Evolutionary conservation across 768 basidiomycete species (phyloP).

Genomic region (Goffeauzyma gilvescens): DNA sequence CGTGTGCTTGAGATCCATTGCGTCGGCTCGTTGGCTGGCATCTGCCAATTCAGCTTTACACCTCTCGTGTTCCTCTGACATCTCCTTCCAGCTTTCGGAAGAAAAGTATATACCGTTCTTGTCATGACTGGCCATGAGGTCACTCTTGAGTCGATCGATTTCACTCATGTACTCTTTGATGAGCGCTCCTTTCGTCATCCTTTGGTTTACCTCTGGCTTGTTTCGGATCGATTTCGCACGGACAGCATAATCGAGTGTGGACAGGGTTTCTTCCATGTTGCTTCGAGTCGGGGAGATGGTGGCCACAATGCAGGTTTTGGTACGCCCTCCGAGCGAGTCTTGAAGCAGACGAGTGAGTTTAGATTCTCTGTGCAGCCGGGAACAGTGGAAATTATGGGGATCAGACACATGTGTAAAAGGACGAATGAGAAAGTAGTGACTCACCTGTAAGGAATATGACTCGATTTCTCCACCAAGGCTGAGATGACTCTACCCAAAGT

Average conservation of each 20-base stretch:
- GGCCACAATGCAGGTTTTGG: constrained; percentile 94
- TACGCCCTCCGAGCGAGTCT: constrained; percentile 94
- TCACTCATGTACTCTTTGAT: constrained; percentile 84
- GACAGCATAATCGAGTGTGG: constrained; percentile 88
- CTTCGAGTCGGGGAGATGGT: constrained; percentile 84
- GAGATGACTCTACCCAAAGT: constrained; percentile 97
- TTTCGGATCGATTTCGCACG: constrained; percentile 89
- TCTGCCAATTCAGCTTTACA: constrained; percentile 61
- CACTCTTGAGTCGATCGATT: constrained; percentile 78
- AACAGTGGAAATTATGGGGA: too few species aligned
- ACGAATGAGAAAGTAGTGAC: constrained; percentile 10
- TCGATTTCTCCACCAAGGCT: constrained; percentile 72
- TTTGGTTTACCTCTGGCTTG: constrained; percentile 84
- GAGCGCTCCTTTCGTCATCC: constrained; percentile 76
- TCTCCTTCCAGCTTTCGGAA: constrained; percentile 72
- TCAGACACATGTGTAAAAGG: too few species aligned
- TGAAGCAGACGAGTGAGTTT: constrained; percentile 92
- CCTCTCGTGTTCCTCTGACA: constrained; percentile 57
- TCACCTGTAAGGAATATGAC: constrained; percentile 85
- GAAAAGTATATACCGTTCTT: constrained; percentile 93
- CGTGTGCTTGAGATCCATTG: constrained; percentile 58
- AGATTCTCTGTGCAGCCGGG: constrained; percentile 43
- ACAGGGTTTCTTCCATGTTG: constrained; percentile 91
- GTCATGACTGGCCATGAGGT: constrained; percentile 60
- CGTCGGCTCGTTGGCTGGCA: constrained; percentile 59